Percentiles rank a stretch among this genome's conserved stretches.
These are phyloP conservation scores for Edaphochlamys debaryana DNA, from an alignment of 139 green algal species.

Conservation along the genomic window DNA sequence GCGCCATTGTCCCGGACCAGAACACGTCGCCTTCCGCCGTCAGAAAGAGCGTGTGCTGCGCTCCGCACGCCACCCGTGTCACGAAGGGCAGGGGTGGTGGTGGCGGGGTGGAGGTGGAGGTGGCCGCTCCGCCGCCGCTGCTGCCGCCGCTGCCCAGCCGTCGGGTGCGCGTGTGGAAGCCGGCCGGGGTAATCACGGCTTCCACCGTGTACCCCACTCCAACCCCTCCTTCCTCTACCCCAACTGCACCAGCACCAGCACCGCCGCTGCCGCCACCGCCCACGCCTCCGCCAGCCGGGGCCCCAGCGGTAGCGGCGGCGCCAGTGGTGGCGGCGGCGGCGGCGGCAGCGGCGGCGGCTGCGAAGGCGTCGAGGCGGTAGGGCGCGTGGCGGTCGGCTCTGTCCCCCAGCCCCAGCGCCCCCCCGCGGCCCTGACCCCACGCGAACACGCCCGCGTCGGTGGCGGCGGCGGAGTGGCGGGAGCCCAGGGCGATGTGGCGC, in stretches of 20 bases:
- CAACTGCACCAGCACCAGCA: too few relatives aligned
- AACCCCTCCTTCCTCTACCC: too few relatives aligned
- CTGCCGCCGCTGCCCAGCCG: too few relatives aligned
- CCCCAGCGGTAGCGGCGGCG: background rate
- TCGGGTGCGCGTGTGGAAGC: too few relatives aligned
- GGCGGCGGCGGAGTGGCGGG: constrained; percentile 79
- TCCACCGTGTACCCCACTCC: too few relatives aligned
- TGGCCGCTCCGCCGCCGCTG: too few relatives aligned
- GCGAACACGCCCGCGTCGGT: constrained; percentile 74
- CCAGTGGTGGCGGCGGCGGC: background rate
- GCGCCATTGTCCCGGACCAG: constrained; percentile 64
- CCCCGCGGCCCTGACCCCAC: constrained; percentile 77
- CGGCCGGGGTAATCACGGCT: too few relatives aligned
- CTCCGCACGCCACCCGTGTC: constrained; percentile 36
- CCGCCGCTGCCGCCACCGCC: background rate
- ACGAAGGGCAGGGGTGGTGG: too few relatives aligned
- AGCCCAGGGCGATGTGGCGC: constrained; percentile 69
- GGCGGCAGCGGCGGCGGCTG: background rate
- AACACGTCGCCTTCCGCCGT: constrained; percentile 70
- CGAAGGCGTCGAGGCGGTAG: background rate
- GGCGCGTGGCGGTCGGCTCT: constrained; percentile 38
- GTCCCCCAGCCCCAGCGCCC: constrained; percentile 70
- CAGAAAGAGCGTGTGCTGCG: constrained; percentile 78
- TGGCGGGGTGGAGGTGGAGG: too few relatives aligned
- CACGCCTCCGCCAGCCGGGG: background rate